Percentiles rank a stretch among this genome's conserved stretches.
phyloP scores from a whole-genome alignment of 108 stramenopile genomes.

The Epithemia pelagica region DNA sequence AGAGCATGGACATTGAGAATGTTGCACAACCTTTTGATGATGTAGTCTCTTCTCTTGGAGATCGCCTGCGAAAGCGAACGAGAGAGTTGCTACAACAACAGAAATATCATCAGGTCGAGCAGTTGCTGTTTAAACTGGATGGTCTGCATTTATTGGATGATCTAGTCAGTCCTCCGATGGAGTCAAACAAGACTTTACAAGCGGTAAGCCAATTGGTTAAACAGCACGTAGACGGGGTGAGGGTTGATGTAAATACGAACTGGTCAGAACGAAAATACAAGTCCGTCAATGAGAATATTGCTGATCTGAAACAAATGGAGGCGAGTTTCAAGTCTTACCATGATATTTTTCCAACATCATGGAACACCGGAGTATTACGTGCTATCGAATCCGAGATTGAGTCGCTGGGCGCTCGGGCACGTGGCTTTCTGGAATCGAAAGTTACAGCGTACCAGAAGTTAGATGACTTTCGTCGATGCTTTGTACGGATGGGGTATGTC shows the following conservation, averaged over 20 bases:
- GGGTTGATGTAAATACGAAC: conserved; percentile 33
- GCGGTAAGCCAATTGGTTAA: conserved; percentile 27
- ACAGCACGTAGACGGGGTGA: conserved; percentile 29
- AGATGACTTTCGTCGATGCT: conserved; percentile 40
- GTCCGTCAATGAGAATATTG: conserved; percentile 39
- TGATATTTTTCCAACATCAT: conserved; percentile 37
- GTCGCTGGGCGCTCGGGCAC: conserved; percentile 28
- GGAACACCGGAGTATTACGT: conserved; percentile 39
- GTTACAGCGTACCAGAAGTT: conserved; percentile 28
- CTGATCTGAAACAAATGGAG: conserved; percentile 43
- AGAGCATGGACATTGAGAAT: neutral
- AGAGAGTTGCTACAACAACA: neutral
- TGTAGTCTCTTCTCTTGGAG: neutral
- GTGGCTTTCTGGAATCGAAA: conserved; percentile 23
- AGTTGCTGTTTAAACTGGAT: neutral
- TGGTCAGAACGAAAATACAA: conserved; percentile 49
- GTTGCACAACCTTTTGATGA: neutral
- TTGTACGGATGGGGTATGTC: conserved; percentile 44
- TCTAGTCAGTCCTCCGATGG: neutral
- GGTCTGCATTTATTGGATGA: neutral
- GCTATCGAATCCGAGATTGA: conserved; percentile 39
- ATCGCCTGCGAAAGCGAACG: neutral
- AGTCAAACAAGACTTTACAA: neutral
- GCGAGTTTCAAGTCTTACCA: conserved; percentile 33
- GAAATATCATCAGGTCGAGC: neutral